A percentile compares a stretch with the other conserved stretches of the same genome.
Conservation (phyloP, 2,329 filamentous ascomycete species). For the Didymella lethalis region DNA sequence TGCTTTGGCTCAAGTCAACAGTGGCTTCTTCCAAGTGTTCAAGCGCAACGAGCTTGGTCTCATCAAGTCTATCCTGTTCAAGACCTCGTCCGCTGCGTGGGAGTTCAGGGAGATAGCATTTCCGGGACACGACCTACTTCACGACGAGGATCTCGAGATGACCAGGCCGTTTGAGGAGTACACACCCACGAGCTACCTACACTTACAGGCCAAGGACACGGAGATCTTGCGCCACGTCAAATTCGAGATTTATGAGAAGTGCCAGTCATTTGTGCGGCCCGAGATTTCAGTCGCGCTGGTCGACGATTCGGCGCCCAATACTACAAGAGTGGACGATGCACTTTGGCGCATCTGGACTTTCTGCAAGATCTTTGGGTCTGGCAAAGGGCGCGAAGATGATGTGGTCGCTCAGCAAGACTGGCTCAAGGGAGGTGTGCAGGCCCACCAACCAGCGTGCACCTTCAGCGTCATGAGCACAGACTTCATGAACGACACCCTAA, state of each 20-base stretch:
- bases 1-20: slow-evolving; percentile 62
- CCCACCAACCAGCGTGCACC: slow-evolving; percentile 56
- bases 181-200: slow-evolving; percentile 61
- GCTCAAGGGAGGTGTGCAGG: slow-evolving; percentile 65
- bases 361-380: slow-evolving; percentile 68
- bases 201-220: slow-evolving; percentile 61
- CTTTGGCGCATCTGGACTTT: slow-evolving; percentile 73
- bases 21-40: slow-evolving; percentile 65
- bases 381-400: slow-evolving; percentile 66
- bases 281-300: slow-evolving; percentile 64
- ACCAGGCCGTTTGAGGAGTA: slow-evolving; percentile 61
- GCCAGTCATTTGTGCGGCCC: slow-evolving; percentile 63
- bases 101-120: slow-evolving; percentile 66
- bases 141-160: slow-evolving; percentile 53
- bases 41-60: slow-evolving; percentile 64
- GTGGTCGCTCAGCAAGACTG: slow-evolving; percentile 68
- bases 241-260: slow-evolving; percentile 61
- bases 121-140: slow-evolving; percentile 56
- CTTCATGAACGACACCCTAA: slow-evolving; percentile 62
- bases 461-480: slow-evolving; percentile 59
- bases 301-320: slow-evolving; percentile 55
- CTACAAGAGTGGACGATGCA: slow-evolving; percentile 65
- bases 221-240: slow-evolving; percentile 64
- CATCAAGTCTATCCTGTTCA: slow-evolving; percentile 60
- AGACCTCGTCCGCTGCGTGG: slow-evolving; percentile 66